phyloP scores from a whole-genome alignment of 2,329 filamentous ascomycete species.

The Penicillium nordicum region DNA sequence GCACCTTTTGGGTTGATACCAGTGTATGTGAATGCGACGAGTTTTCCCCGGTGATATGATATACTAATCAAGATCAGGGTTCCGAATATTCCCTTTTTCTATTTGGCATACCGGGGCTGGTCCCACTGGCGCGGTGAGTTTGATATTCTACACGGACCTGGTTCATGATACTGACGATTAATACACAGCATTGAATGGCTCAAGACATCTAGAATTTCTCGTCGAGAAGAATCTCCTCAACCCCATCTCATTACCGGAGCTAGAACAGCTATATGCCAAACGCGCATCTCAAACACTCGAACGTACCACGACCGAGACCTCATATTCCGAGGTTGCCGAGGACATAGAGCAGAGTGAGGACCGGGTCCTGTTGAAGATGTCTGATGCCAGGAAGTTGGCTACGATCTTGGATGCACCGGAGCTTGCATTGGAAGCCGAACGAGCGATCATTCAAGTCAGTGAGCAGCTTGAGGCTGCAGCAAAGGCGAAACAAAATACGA shows the following conservation, averaged over 20 bases:
- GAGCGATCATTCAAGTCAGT: constrained; percentile 70
- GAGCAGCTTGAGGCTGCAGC: constrained; percentile 32
- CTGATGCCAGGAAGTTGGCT: constrained; percentile 57
- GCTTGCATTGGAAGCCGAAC: constrained; percentile 68
- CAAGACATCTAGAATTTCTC: constrained; percentile 79
- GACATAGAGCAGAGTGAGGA: constrained; percentile 44
- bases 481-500: constrained; percentile 17
- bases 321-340: constrained; percentile 30
- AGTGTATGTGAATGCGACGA: constrained; percentile 57
- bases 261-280: constrained; percentile 70
- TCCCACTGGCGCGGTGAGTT: constrained; percentile 71
- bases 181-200: constrained; percentile 67
- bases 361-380: constrained; percentile 43
- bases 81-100: constrained; percentile 96
- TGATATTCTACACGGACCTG: constrained; percentile 10
- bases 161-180: constrained; percentile 11
- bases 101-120: constrained; percentile 83
- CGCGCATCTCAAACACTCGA: constrained; percentile 35
- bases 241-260: constrained; percentile 60
- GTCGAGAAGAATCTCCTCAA: constrained; percentile 68
- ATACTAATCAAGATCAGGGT: constrained; percentile 53
- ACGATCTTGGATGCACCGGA: constrained; percentile 65
- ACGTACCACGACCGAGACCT: constrained; percentile 27
- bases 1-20: constrained; percentile 80
- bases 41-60: background rate